These are phyloP conservation scores for Thraustochytrium sp. DNA, from an alignment of 352 stramenopile species.

Conservation along the genomic window DNA sequence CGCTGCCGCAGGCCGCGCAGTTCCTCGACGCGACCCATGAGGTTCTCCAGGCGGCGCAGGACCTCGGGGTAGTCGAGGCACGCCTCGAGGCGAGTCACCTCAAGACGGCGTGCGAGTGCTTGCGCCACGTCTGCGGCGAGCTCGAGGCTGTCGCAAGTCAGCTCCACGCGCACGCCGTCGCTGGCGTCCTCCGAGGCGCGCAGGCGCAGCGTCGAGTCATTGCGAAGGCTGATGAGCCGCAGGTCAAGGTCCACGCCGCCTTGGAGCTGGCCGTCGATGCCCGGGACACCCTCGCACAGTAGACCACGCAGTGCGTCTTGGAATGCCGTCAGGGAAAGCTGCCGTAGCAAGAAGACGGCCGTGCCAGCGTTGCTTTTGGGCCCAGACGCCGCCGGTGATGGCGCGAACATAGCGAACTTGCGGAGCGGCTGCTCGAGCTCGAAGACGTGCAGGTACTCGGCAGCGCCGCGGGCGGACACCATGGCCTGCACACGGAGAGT, in stretches of 20 bases:
- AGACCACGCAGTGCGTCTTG: background rate
- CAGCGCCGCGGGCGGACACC: constrained; percentile 70
- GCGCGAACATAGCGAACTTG: constrained; percentile 73
- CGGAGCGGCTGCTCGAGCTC: constrained; percentile 66
- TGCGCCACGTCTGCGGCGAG: constrained; percentile 76
- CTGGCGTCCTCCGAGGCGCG: background rate
- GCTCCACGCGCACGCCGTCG: constrained; percentile 61
- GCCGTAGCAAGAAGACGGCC: background rate
- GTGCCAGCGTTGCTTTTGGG: background rate
- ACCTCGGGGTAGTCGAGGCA: constrained; percentile 73
- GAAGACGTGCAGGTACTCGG: constrained; percentile 74
- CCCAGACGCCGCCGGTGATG: background rate
- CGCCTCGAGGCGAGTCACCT: constrained; percentile 72
- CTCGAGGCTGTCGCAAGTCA: constrained; percentile 55
- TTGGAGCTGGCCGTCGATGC: too few relatives aligned
- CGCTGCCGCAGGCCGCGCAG: constrained; percentile 77
- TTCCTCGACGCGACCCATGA: constrained; percentile 62
- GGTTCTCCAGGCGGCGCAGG: constrained; percentile 69
- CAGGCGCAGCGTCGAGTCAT: background rate
- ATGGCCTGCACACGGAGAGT: constrained; percentile 48
- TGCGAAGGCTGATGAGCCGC: background rate
- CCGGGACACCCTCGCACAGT: background rate
- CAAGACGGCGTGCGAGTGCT: constrained; percentile 69
- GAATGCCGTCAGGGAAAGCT: background rate
- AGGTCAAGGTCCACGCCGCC: background rate